Percentiles rank a stretch among this genome's conserved stretches.
phyloP scores from a whole-genome alignment of 129 eudicot genomes.

The Chrysanthemum lavandulifolium region DNA sequence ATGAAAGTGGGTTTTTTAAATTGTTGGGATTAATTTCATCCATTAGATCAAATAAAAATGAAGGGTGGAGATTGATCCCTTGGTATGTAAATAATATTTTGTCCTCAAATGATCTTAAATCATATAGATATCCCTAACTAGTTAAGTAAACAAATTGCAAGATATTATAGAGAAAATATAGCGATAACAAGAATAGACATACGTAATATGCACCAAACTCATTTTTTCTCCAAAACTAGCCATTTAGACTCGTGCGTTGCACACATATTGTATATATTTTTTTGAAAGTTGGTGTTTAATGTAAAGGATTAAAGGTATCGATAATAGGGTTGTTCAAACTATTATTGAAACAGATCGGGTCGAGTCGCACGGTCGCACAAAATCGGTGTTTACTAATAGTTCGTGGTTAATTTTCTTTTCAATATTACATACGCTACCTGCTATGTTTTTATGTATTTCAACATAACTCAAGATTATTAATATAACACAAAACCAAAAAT shows the following conservation, averaged over 20 bases:
- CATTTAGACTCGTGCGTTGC: not conserved
- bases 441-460: not conserved
- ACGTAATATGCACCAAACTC: too few relatives aligned
- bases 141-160: too few relatives aligned
- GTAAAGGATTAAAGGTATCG: not conserved
- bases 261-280: not conserved
- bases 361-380: not conserved
- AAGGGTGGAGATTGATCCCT: too few relatives aligned
- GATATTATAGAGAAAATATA: too few relatives aligned
- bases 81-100: too few relatives aligned
- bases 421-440: not conserved
- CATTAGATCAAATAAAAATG: too few relatives aligned
- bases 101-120: too few relatives aligned
- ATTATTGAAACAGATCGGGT: not conserved
- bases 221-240: not conserved
- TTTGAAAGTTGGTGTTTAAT: not conserved
- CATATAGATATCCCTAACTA: too few relatives aligned
- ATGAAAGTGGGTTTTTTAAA: too few relatives aligned
- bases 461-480: not conserved
- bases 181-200: too few relatives aligned
- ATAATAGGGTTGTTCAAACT: not conserved
- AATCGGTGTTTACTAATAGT: not conserved
- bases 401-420: not conserved
- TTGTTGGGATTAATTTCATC: too few relatives aligned
- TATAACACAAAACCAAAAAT: not conserved